Percentiles rank a stretch among this genome's conserved stretches.
phyloP scores from a whole-genome alignment of 441 rosid species.

The Erysimum cheiri region DNA sequence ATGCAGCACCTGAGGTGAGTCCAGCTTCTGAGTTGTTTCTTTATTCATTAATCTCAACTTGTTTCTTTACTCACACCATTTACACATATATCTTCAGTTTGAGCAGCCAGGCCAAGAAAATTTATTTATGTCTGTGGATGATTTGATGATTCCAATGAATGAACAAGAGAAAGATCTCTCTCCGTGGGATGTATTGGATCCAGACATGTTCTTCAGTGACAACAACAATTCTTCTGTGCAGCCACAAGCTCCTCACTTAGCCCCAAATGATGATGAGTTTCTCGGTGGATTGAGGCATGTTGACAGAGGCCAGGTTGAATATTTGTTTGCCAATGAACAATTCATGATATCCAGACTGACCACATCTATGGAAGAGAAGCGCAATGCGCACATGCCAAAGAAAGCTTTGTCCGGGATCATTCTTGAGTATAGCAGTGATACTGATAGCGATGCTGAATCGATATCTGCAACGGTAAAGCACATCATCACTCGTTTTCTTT shows the following conservation, averaged over 20 bases:
- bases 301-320: not conserved
- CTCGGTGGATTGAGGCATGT: not conserved
- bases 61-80: not conserved
- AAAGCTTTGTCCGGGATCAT: slow-evolving; percentile 25
- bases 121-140: not conserved
- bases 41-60: not conserved
- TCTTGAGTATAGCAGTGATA: slow-evolving; percentile 14
- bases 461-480: slow-evolving; percentile 28
- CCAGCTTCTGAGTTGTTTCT: not conserved
- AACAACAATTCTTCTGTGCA: not conserved
- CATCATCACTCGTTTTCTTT: not conserved
- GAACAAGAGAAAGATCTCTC: not conserved
- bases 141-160: not conserved
- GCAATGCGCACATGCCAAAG: slow-evolving; percentile 4
- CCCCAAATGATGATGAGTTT: slow-evolving; percentile 14
- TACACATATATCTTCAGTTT: not conserved
- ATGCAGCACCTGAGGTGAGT: not conserved
- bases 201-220: not conserved
- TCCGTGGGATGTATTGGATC: not conserved
- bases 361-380: not conserved
- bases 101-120: not conserved
- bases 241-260: not conserved
- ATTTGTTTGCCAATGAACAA: not conserved
- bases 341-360: not conserved
- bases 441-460: slow-evolving; percentile 19